Evolutionary conservation across 768 basidiomycete species (phyloP).

Genomic region (Brasilioporus rufonigricans): DNA sequence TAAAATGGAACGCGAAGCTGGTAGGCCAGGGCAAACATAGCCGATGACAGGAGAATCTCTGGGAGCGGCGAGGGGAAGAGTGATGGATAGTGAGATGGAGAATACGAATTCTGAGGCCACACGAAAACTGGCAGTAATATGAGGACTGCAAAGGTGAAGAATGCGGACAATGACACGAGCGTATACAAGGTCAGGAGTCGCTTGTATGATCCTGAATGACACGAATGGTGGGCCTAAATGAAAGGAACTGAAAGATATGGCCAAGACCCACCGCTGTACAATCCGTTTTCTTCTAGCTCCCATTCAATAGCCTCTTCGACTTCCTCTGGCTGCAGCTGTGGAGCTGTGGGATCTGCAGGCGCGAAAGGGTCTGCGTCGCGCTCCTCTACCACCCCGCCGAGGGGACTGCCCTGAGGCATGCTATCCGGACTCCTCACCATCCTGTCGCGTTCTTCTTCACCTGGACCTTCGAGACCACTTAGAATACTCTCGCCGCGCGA

Average conservation of each 20-base stretch:
- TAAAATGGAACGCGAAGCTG: constrained; percentile 33
- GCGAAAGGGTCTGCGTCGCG: constrained; percentile 11
- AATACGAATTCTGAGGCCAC: constrained; percentile 39
- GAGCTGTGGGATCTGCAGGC: constrained; percentile 10
- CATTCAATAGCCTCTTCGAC: constrained; percentile 45
- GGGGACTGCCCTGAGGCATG: constrained; percentile 24
- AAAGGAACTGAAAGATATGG: background rate
- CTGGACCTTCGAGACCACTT: constrained; percentile 28
- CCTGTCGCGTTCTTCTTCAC: constrained; percentile 24
- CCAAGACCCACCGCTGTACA: constrained; percentile 44
- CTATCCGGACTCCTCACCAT: constrained; percentile 36
- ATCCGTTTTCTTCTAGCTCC: constrained; percentile 47
- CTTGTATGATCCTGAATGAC: constrained; percentile 56
- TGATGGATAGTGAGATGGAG: constrained; percentile 41
- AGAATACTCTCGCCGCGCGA: constrained; percentile 33
- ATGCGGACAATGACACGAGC: constrained; percentile 54
- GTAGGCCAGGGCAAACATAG: constrained; percentile 45
- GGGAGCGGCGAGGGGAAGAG: constrained; percentile 63
- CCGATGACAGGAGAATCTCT: constrained; percentile 58
- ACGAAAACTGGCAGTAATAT: constrained; percentile 48
- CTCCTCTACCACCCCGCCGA: constrained; percentile 41
- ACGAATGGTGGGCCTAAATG: constrained; percentile 1
- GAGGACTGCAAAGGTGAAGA: constrained; percentile 48
- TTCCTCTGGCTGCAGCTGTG: constrained; percentile 28
- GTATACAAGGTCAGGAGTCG: constrained; percentile 54